Base-by-base conservation (phyloP, 805 yeast genomes). In the Kuraishia hungarica region DNA sequence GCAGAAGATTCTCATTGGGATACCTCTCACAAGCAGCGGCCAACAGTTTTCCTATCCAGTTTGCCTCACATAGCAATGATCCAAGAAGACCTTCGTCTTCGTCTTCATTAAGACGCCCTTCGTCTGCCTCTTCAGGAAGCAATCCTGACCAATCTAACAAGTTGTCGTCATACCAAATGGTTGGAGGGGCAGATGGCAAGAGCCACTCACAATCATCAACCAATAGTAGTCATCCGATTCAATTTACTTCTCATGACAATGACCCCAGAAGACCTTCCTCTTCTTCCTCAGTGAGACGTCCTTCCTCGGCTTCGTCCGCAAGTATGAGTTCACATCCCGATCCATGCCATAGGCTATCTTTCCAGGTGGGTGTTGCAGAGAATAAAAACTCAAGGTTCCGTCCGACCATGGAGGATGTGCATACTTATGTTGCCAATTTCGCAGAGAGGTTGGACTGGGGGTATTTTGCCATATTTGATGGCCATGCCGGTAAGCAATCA, bases 381-480 rank as follows among this genome's bases (percentile, higher is more conserved):
- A 92, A 90, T 68, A 83, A 85, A 59, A 94, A 94, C 69, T 70
- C 82, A 15, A 81, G 86, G 59, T 92, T 83, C 67, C 77, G 99
- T 56, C 82, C 87, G 53, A 82, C 91, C 28, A 93, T 93, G 99
- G 99, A 93, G 67, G 99, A 93, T 68, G 94, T 93, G 7, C 98
- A 93, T 68, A 88, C 96, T 0, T 89, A 87, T 63, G 90, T 91
- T 47, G 91, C 94, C 60, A 91, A 92, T 72, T 92, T 88, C 73
- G 94, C 92, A n/a, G 96, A 89, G 61, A 69, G 90, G 56, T 73
- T 87, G 29, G 97, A 91, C 67, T 87, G 96, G 87, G 98, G 97
- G 1, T 93, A 89, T 67, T 91, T 93, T 78, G 98, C 96, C 19
- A 79, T 93, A 0, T 93, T 91, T 70, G 99, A 93, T 70, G 99